Percentiles rank a stretch among this genome's conserved stretches.
phyloP scores from a whole-genome alignment of 768 basidiomycete species.

The Suillus sp. region DNA sequence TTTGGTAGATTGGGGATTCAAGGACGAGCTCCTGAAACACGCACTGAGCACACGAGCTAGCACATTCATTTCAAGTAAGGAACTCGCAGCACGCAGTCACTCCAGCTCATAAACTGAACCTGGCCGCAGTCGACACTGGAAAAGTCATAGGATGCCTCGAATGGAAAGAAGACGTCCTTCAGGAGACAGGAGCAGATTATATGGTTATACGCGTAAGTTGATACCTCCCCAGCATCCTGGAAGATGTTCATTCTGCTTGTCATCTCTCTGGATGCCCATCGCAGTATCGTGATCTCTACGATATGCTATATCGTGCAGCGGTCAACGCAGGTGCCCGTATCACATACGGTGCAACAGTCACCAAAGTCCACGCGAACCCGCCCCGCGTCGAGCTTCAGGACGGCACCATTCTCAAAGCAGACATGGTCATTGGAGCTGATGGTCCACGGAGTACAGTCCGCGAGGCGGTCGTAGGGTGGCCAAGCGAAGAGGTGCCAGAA shows the following conservation, averaged over 20 bases:
- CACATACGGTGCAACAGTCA: conserved; percentile 44
- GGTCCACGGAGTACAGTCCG: conserved; percentile 51
- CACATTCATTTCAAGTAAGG: conserved; percentile 29
- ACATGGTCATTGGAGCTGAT: conserved; percentile 66
- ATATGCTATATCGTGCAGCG: conserved; percentile 51
- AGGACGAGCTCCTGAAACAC: conserved; percentile 42
- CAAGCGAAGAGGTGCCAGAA: conserved; percentile 31
- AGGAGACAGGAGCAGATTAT: conserved; percentile 57
- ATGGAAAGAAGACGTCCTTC: conserved; percentile 51
- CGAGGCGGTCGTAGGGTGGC: conserved; percentile 36
- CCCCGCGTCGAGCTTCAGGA: conserved; percentile 39
- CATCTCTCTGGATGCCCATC: background rate
- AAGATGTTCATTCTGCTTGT: conserved; percentile 11
- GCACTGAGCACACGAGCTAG: conserved; percentile 29
- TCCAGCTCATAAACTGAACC: conserved; percentile 14
- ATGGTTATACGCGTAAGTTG: conserved; percentile 48
- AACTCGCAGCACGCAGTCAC: background rate
- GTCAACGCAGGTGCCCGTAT: conserved; percentile 52
- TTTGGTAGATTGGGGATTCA: conserved; percentile 58
- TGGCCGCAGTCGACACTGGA: conserved; percentile 45
- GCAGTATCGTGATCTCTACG: conserved; percentile 57
- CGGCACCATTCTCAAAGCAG: conserved; percentile 49
- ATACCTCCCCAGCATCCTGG: background rate
- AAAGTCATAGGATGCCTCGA: conserved; percentile 47
- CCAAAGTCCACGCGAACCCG: conserved; percentile 34